Evolutionary conservation across 1,284 basidiomycete species (phyloP), one percentile per base, ranked within the genome.

Genomic region (Leucoagaricus sp.): DNA sequence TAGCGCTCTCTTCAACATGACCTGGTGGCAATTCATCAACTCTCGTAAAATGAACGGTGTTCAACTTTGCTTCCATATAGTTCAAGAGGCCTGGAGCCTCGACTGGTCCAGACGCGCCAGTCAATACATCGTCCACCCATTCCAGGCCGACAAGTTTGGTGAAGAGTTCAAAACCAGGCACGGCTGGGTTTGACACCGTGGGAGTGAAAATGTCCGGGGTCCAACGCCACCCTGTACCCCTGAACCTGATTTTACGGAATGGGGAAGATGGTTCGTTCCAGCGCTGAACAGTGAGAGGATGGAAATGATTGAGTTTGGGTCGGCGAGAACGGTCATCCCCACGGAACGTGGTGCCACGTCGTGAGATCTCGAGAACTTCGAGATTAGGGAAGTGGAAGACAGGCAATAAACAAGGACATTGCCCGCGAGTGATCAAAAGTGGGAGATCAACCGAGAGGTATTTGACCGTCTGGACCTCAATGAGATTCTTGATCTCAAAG

Each of bases 211-310:
- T 19, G 12, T 21, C 38, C 2, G 50, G 28, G 17, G 50, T 21
- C 50, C 50, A 52, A 13, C 40, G 9, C 40, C 40, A 52, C 10
- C 29, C 46, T 17, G 19, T 7, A 29, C 28, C 28, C 41, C 26
- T 21, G 19, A 52, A 15, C 29, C 50, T 28, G 50, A 52, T 15
- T 33, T 33, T 31, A 5, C 31, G 26, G 13, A 52, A 31, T 17
- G 19, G 26, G n/a, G 41, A 52, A 12, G 50, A 31, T 21, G 50
- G 41, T 10, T 33, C 31, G n/a, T 52, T 44, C 50, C 50, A 51
- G 17, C 36, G 25, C 17, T 41, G 36, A n/a, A 51, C 36, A 7
- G 36, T 51, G 6, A 7, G 23, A 28, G 49, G 49, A 26, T 51
- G 49, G 36, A 51, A 41, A 36, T 51, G 31, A n/a, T n/a, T n/a